A percentile compares a stretch with the other conserved stretches of the same genome.
Conservation (phyloP, 2,329 filamentous ascomycete genomes). For the Aspergillus alliaceus region DNA sequence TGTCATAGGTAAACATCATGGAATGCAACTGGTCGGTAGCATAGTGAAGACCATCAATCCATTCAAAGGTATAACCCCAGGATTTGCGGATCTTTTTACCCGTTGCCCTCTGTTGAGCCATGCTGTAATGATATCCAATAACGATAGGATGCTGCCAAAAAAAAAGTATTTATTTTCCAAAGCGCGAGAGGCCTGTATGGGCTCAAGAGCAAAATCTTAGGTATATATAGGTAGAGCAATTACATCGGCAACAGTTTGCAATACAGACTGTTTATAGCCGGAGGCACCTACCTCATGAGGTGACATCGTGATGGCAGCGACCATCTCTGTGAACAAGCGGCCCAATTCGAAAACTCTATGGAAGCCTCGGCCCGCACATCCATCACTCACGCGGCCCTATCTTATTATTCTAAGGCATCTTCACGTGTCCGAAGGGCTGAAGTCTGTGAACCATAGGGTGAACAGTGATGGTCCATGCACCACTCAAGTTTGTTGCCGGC, state of each 20-base stretch:
- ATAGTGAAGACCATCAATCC: constrained; percentile 62
- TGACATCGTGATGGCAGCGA: not conserved
- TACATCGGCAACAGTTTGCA: not conserved
- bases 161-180: not conserved
- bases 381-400: not conserved
- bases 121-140: not conserved
- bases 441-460: not conserved
- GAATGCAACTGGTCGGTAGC: constrained; percentile 59
- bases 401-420: not conserved
- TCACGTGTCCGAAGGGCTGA: not conserved
- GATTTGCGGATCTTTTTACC: constrained; percentile 21
- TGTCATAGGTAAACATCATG: constrained; percentile 67
- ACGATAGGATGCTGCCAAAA: not conserved
- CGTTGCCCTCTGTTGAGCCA: not conserved
- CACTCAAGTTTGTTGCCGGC: not conserved
- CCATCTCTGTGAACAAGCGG: not conserved
- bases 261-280: not conserved
- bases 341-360: not conserved
- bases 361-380: not conserved
- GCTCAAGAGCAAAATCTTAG: not conserved
- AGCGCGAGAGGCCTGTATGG: too few species aligned
- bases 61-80: constrained; percentile 70
- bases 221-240: not conserved
- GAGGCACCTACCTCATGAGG: not conserved
- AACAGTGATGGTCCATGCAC: not conserved